These are phyloP conservation scores for Suhomyces faveliae DNA, from an alignment of 805 yeast species.

Conservation along the genomic window DNA sequence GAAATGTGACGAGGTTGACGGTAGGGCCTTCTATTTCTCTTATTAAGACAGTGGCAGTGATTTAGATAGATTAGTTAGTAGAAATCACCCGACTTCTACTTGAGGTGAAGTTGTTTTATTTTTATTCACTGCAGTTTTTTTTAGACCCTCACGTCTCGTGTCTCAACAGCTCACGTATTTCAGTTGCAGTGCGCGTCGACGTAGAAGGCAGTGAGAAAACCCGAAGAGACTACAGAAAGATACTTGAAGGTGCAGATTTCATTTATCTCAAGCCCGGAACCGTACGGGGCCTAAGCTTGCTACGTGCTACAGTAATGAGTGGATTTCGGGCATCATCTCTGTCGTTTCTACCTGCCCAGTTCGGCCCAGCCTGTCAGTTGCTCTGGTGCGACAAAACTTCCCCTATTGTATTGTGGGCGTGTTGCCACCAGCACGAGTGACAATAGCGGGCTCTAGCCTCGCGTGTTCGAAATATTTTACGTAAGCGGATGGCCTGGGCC, in stretches of 20 bases:
- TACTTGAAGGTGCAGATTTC: background rate
- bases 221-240: background rate
- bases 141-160: background rate
- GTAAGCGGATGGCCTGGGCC: background rate
- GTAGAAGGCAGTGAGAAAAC: background rate
- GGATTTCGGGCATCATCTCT: too few relatives aligned
- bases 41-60: background rate
- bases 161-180: background rate
- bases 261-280: too few relatives aligned
- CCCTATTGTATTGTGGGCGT: slow-evolving; percentile 1
- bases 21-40: background rate
- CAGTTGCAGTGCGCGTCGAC: background rate
- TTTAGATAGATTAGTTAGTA: background rate
- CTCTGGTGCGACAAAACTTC: background rate
- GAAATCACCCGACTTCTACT: background rate
- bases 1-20: background rate
- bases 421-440: background rate
- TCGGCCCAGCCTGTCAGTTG: background rate
- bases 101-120: background rate
- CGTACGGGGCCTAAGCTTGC: too few relatives aligned
- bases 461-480: background rate
- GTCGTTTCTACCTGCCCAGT: too few relatives aligned
- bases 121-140: background rate
- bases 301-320: too few relatives aligned
- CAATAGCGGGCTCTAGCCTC: background rate